A percentile compares a stretch with the other conserved stretches of the same genome.
Conservation (phyloP, 2,329 filamentous ascomycete genomes). For the Sporothrix mexicana region DNA sequence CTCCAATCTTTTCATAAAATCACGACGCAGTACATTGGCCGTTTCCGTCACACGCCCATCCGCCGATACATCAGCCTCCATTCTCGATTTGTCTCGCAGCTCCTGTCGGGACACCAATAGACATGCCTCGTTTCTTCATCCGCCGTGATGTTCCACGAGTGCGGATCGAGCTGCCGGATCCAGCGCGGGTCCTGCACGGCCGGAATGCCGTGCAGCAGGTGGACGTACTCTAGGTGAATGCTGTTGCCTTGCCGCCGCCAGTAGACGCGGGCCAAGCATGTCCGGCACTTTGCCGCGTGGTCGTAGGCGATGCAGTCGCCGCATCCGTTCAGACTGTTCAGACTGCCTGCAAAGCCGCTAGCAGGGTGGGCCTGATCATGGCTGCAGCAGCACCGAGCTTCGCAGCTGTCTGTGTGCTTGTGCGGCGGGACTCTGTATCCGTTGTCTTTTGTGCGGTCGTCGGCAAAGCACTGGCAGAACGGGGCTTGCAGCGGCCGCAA, state of each 20-base stretch:
- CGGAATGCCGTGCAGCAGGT: neutral
- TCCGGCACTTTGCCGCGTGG: neutral
- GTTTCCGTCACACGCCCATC: neutral
- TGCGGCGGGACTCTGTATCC: neutral
- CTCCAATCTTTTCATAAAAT: too few species aligned
- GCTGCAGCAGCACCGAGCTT: neutral
- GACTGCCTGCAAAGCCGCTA: too few species aligned
- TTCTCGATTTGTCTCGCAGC: neutral
- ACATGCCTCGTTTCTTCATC: constrained; percentile 9
- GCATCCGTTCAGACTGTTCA: neutral
- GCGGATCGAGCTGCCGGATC: constrained; percentile 4
- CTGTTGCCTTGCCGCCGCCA: neutral
- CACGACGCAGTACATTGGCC: too few species aligned
- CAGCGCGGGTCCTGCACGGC: neutral
- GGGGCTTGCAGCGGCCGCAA: neutral
- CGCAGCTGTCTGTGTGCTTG: neutral
- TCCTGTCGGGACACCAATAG: neutral
- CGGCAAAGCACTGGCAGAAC: neutral
- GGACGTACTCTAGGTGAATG: neutral
- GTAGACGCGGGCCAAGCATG: neutral
- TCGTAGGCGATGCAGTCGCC: neutral
- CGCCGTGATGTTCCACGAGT: constrained; percentile 10
- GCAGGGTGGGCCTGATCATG: neutral
- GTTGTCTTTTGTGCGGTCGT: neutral
- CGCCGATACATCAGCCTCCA: neutral